phyloP scores from a whole-genome alignment of 768 basidiomycete genomes.

The Sarcomyxa edulis region DNA sequence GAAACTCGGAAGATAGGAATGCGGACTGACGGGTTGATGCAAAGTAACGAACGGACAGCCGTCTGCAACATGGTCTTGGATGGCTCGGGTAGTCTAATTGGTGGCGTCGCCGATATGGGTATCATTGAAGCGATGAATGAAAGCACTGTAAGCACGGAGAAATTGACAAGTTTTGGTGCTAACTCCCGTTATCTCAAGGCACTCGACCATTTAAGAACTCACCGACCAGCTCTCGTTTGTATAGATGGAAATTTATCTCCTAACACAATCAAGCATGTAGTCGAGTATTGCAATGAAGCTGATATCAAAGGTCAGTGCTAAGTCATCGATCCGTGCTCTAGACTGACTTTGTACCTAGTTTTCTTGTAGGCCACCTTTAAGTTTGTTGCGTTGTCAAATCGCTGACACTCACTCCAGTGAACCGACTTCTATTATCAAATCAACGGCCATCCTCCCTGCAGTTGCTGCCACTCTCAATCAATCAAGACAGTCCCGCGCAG shows the following conservation, averaged over 20 bases:
- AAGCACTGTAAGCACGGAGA: constrained; percentile 29
- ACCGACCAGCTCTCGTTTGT: constrained; percentile 55
- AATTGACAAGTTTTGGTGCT: not conserved
- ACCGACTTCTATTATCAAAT: constrained; percentile 89
- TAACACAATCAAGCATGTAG: constrained; percentile 42
- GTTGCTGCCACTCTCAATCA: constrained; percentile 32
- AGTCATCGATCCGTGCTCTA: not conserved
- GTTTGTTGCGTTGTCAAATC: not conserved
- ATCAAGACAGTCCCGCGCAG: constrained; percentile 23
- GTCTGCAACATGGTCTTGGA: constrained; percentile 88
- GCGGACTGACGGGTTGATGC: constrained; percentile 72
- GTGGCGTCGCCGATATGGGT: constrained; percentile 93
- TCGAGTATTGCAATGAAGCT: constrained; percentile 43
- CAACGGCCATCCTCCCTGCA: constrained; percentile 62
- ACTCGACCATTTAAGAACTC: constrained; percentile 37
- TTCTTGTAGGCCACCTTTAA: constrained; percentile 57
- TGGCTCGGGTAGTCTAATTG: constrained; percentile 58
- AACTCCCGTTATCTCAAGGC: constrained; percentile 35
- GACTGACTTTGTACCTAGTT: constrained; percentile 31
- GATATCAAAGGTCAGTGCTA: constrained; percentile 48
- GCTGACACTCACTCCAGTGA: constrained; percentile 46
- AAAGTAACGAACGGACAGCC: constrained; percentile 48
- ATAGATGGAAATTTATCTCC: constrained; percentile 74
- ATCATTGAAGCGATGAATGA: constrained; percentile 47
- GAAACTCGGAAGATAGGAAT: constrained; percentile 64